Evolutionary conservation across 2,329 filamentous ascomycete genomes (phyloP).

Genomic region (Hymenotorrendiella dingleyae): DNA sequence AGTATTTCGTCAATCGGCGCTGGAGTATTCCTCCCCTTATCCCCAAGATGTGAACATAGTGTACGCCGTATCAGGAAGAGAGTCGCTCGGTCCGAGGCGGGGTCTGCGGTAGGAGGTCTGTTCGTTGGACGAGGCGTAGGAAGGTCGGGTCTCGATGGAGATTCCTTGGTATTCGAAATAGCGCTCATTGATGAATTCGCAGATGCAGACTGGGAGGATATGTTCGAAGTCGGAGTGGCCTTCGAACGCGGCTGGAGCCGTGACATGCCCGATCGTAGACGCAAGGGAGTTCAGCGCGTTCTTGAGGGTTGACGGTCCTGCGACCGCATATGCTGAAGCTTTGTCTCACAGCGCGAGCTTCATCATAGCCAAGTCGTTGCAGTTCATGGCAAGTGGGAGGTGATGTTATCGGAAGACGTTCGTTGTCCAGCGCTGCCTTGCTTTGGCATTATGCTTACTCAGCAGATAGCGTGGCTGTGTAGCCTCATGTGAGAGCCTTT

Average conservation of each 20-base stretch:
- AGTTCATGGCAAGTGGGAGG: no score
- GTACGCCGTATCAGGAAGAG: constrained; percentile 73
- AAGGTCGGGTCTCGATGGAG: constrained; percentile 12
- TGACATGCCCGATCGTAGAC: no score
- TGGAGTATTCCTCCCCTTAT: constrained; percentile 48
- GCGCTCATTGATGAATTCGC: constrained; percentile 7
- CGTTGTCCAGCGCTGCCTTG: no score
- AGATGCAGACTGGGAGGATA: constrained; percentile 17
- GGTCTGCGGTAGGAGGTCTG: constrained; percentile 38
- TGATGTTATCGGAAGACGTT: no score
- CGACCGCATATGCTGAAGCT: no score
- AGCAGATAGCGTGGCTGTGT: no score
- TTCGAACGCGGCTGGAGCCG: constrained; percentile 30
- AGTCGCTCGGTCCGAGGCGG: constrained; percentile 73
- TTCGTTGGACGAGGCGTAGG: constrained; percentile 22
- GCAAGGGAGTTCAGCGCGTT: no score
- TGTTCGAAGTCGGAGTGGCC: constrained; percentile 32
- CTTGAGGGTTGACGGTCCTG: no score
- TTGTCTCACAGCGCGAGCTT: no score
- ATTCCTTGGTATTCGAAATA: constrained; percentile 13
- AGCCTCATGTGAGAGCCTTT: no score
- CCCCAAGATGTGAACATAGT: constrained; percentile 65
- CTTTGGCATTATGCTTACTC: no score
- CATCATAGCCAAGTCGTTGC: no score
- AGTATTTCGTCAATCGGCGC: constrained; percentile 72